Evolutionary conservation across 176 grass and related monocot genomes (phyloP).

Genomic region (Bolboschoenus planiculmis): DNA sequence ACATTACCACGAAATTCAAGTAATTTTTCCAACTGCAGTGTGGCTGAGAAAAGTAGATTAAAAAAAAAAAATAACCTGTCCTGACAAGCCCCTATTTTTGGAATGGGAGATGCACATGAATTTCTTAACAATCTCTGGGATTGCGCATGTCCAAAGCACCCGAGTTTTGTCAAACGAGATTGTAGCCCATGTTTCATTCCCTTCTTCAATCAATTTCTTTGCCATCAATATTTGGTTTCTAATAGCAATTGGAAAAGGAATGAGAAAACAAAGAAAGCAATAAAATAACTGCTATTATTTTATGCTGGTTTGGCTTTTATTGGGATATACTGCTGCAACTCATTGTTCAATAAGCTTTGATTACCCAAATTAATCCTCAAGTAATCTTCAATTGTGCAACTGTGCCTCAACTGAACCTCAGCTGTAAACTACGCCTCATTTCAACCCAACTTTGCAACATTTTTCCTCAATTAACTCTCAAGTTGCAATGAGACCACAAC

Average conservation of each 20-base stretch:
- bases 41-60: neutral
- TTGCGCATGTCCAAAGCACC: conserved; percentile 64
- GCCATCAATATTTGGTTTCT: conserved; percentile 90
- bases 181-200: conserved; percentile 54
- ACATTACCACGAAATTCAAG: neutral
- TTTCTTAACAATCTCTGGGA: conserved; percentile 61
- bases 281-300: neutral
- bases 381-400: neutral
- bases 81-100: conserved; percentile 54
- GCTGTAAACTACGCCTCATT: neutral
- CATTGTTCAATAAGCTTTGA: neutral
- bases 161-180: conserved; percentile 67
- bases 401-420: neutral
- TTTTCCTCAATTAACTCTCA: neutral
- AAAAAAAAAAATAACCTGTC: conserved; percentile 40
- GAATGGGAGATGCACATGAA: conserved; percentile 57
- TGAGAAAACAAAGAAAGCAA: conserved; percentile 16
- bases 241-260: conserved; percentile 10
- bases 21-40: neutral
- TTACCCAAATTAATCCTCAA: neutral
- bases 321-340: neutral
- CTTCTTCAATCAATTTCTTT: conserved; percentile 63
- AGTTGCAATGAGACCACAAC: neutral
- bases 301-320: conserved; percentile 7
- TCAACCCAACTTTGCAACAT: neutral